Evolutionary conservation across 2,329 filamentous ascomycete species (phyloP), one percentile per base, ranked within the genome.

Genomic region (Aspergillus neoniger): DNA sequence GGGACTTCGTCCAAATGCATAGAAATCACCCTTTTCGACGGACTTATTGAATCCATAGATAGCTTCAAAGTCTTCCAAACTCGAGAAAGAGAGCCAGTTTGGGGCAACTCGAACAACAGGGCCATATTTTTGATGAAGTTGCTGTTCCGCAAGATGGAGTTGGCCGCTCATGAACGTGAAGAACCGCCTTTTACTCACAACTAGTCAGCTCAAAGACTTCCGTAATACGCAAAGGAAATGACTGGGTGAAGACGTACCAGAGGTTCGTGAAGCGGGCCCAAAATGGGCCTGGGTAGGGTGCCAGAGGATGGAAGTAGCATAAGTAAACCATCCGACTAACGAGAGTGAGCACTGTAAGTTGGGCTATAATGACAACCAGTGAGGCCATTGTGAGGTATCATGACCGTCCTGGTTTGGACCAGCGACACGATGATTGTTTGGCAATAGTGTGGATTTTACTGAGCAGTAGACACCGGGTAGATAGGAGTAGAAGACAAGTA

Each of bases 281-380:
- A 53, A 88, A 77, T 0, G 88, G 88, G 1, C 88, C 88, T 1
- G 87, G 88, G 66, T 89, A 88, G 59, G 83, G 85, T 30, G 86
- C 82, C 12, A 90, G 76, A 7, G 87, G 87, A 67, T 90, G 87
- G 21, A 67, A 63, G 39, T 64, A 65, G 38, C 51, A 65, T 10
- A 56, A 44, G 36, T 67, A 67, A 25, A 65, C 32, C 2, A 65
- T 50, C 3, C 47, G 60, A 38, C 52, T 51, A 10, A 59, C 25
- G 19, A 60, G 15, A 14, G 23, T 57, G n/a, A 14, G 32, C 47
- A 53, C 47, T 32, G 21, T 23, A 8, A 52, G 17, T 48, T 58
- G 56, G 48, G 25, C 5, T 6, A 52, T 4, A 15, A 52, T 4
- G 28, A 12, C 14, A 17, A 52, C 23, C 2, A 51, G 25, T 9